These are phyloP conservation scores for Bjerkandera adusta DNA, from an alignment of 1,284 basidiomycete species.

Conservation along the genomic window DNA sequence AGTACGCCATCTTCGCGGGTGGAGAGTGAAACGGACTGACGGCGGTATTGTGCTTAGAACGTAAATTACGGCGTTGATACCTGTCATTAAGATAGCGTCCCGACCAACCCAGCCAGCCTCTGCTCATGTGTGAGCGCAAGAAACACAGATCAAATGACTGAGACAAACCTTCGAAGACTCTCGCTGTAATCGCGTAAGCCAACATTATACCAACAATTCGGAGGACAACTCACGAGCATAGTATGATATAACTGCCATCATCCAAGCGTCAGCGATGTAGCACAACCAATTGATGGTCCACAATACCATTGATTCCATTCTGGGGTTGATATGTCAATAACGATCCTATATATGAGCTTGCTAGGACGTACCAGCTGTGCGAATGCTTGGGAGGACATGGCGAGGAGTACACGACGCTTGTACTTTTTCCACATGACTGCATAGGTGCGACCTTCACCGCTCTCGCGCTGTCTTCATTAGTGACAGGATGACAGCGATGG, in stretches of 20 bases:
- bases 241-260: slow-evolving; percentile 88
- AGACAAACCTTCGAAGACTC: slow-evolving; percentile 78
- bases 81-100: slow-evolving; percentile 96
- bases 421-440: slow-evolving; percentile 86
- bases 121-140: slow-evolving; percentile 30
- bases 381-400: slow-evolving; percentile 97
- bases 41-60: slow-evolving; percentile 80
- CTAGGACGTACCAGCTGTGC: slow-evolving; percentile 78
- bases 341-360: too few species aligned
- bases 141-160: neutral
- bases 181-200: slow-evolving; percentile 40
- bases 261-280: neutral
- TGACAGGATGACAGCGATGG: slow-evolving; percentile 2
- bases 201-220: slow-evolving; percentile 10
- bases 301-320: slow-evolving; percentile 88
- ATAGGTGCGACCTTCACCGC: slow-evolving; percentile 84
- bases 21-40: slow-evolving; percentile 50
- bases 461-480: slow-evolving; percentile 49
- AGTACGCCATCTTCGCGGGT: too few species aligned
- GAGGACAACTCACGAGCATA: slow-evolving; percentile 74
- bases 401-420: slow-evolving; percentile 86
- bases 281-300: neutral
- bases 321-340: slow-evolving; percentile 29
- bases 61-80: slow-evolving; percentile 91
- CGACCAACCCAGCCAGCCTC: slow-evolving; percentile 98